Evolutionary conservation across 2,329 filamentous ascomycete genomes (phyloP), one percentile per base, ranked within the genome.

Genomic region (Botrytis hyacinthi): DNA sequence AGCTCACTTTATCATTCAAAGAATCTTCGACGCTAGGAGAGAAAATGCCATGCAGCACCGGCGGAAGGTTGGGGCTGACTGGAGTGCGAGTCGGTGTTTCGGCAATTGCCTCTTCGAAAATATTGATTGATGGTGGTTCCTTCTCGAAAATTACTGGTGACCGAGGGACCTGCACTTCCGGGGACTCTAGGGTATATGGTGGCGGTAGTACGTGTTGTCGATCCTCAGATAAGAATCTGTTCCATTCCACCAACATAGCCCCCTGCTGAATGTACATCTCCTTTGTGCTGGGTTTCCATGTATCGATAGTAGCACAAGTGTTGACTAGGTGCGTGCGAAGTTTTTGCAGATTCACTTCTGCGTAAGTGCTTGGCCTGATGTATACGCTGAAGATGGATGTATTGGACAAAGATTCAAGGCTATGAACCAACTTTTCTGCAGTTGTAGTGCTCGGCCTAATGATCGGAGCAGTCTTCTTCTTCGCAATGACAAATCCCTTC

Each of bases 81-180:
- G 62, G 40, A 46, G 62, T 42, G 9, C 40, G 62, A 46, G 14
- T 46, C 29, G 62, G 62, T 22, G 62, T 65, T 46, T 65, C 62
- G 20, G 62, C 42, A 46, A 65, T 46, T n/a, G 16, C 40, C 62
- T 18, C n/a, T 65, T 65, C 62, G 40, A 65, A 32, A 22, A 37
- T 32, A 32, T 46, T 46, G 37, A 65, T 32, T 32, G n/a, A 22
- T 22, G 16, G 16, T 16, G 18, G 9, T 16, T 35, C 32, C 44
- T n/a, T 40, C 37, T 37, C 32, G 9, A 37, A 37, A 51, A 40
- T n/a, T 32, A 54, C 54, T 29, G 48, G 66, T 57, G 48, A 57
- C 22, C 65, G 10, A 54, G 65, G 20, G 29, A 68, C 46, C 32
- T 68, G 44, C 44, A 67, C 65, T 67, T 67, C 65, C 40, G 65